Conservation (phyloP, 2,329 filamentous ascomycete genomes). For the Clonostachys sp. region DNA sequence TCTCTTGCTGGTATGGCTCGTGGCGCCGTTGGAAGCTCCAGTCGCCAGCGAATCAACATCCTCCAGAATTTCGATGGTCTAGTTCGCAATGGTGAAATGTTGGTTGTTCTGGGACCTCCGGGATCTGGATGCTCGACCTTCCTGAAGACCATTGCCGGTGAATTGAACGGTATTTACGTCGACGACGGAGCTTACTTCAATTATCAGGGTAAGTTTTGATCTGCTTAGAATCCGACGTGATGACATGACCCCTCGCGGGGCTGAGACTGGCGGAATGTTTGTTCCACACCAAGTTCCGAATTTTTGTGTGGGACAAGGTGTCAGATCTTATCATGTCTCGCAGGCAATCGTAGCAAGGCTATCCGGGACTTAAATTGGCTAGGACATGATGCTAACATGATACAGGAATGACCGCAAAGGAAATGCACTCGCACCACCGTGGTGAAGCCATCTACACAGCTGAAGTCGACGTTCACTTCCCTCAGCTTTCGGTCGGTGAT, state of each 20-base stretch:
- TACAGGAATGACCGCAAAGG: constrained; percentile 57
- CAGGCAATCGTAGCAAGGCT: constrained; percentile 1
- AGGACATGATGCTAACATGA: neutral
- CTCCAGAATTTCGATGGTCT: constrained; percentile 64
- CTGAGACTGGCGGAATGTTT: too few species aligned
- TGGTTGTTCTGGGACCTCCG: constrained; percentile 70
- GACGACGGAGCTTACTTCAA: constrained; percentile 71
- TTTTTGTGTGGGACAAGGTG: neutral
- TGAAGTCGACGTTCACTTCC: constrained; percentile 80
- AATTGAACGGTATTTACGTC: constrained; percentile 75
- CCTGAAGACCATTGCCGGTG: constrained; percentile 78
- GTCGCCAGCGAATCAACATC: constrained; percentile 60
- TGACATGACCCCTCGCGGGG: too few species aligned
- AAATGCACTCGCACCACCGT: constrained; percentile 74
- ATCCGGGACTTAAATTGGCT: constrained; percentile 1
- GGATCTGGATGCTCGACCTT: constrained; percentile 78
- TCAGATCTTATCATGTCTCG: neutral
- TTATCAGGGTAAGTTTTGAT: constrained; percentile 59
- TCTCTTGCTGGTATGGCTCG: constrained; percentile 37
- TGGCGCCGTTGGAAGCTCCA: constrained; percentile 46
- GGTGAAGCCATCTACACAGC: constrained; percentile 86
- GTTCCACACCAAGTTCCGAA: too few species aligned
- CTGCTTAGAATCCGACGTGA: too few species aligned
- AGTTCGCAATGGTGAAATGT: constrained; percentile 68
- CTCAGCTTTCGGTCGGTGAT: constrained; percentile 71